Evolutionary conservation across 805 yeast genomes (phyloP).

Genomic region (Candida corydali): DNA sequence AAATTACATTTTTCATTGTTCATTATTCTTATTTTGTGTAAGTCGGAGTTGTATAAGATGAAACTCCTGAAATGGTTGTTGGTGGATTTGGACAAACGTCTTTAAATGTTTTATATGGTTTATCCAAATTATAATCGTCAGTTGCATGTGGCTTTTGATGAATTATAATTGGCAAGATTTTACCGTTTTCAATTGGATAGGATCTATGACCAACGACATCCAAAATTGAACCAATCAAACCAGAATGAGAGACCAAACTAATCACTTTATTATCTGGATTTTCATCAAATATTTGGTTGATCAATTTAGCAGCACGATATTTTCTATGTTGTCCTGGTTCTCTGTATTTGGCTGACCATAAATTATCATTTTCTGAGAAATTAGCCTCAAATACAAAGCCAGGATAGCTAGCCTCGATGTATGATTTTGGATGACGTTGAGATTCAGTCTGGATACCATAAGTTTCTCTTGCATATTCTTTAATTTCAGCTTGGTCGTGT

Average conservation of each 20-base stretch:
- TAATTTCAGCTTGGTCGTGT: constrained; percentile 19
- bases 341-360: constrained; percentile 20
- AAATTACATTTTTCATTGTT: no score
- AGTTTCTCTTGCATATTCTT: constrained; percentile 27
- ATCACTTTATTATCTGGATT: constrained; percentile 17
- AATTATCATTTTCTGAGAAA: constrained; percentile 20
- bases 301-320: constrained; percentile 21
- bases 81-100: constrained; percentile 11
- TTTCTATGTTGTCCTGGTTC: constrained; percentile 24
- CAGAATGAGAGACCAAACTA: constrained; percentile 27
- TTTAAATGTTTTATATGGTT: constrained; percentile 12
- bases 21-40: no score
- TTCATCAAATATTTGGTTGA: constrained; percentile 23
- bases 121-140: constrained; percentile 8
- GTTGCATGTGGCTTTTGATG: constrained; percentile 17
- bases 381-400: constrained; percentile 21
- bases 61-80: constrained; percentile 4
- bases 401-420: constrained; percentile 17
- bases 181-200: constrained; percentile 20
- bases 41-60: neutral
- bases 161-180: constrained; percentile 25
- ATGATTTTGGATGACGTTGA: constrained; percentile 21
- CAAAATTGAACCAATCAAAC: constrained; percentile 23
- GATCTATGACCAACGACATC: constrained; percentile 21
- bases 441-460: constrained; percentile 31